Evolutionary conservation across 2,329 filamentous ascomycete genomes (phyloP).

Genomic region (Elsinoe fawcettii): DNA sequence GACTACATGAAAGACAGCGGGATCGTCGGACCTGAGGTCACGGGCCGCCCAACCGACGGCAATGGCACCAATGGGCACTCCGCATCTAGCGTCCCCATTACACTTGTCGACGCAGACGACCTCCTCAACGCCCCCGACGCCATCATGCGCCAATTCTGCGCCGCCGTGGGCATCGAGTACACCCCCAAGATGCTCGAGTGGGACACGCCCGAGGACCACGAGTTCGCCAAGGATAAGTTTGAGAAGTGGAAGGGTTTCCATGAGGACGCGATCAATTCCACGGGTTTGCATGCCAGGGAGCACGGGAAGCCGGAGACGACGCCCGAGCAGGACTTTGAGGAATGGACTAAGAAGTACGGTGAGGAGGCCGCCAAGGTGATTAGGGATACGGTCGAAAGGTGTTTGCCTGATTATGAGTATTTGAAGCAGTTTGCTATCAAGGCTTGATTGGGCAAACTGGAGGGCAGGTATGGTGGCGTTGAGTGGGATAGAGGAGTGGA

Average conservation of each 20-base stretch:
- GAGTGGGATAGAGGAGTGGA: too few species aligned
- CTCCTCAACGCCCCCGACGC: conserved; percentile 75
- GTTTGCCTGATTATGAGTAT: conserved; percentile 70
- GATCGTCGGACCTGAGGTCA: conserved; percentile 61
- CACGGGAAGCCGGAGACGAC: conserved; percentile 57
- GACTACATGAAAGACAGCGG: conserved; percentile 67
- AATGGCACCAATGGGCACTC: conserved; percentile 27
- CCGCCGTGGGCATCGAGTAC: conserved; percentile 71
- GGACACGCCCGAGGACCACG: conserved; percentile 66
- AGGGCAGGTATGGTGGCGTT: background rate
- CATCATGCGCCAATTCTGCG: conserved; percentile 72
- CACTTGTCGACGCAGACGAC: conserved; percentile 88
- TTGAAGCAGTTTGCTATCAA: conserved; percentile 69
- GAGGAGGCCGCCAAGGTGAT: conserved; percentile 63
- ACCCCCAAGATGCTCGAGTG: conserved; percentile 72
- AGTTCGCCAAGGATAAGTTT: conserved; percentile 64
- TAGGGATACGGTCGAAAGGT: conserved; percentile 61
- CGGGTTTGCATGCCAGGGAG: conserved; percentile 61
- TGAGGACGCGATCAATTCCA: conserved; percentile 83
- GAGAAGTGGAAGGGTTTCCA: conserved; percentile 98
- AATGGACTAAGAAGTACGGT: conserved; percentile 70
- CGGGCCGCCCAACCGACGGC: conserved; percentile 35
- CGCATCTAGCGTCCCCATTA: conserved; percentile 52
- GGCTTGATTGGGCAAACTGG: too few species aligned
- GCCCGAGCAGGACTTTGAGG: conserved; percentile 57